These are phyloP conservation scores for Tuber indicum DNA, from an alignment of 495 filamentous ascomycete species.

Conservation along the genomic window DNA sequence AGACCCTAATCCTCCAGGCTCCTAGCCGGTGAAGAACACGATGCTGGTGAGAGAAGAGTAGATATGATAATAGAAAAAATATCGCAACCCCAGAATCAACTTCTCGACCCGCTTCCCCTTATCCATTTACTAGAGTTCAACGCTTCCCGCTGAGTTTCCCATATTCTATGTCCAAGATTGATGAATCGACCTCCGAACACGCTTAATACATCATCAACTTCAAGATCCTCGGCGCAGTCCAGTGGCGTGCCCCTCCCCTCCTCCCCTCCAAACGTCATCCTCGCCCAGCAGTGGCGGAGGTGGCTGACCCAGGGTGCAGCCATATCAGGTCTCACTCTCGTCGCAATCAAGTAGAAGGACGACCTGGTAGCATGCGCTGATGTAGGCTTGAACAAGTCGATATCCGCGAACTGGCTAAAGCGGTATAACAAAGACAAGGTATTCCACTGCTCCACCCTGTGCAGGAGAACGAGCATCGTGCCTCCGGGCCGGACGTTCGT, in stretches of 20 bases:
- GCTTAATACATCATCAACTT: slow-evolving; percentile 43
- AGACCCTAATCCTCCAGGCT: background rate
- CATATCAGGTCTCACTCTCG: slow-evolving; percentile 43
- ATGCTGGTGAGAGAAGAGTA: background rate
- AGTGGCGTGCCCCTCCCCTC: slow-evolving; percentile 30
- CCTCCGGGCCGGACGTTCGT: slow-evolving; percentile 47
- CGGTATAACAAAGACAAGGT: slow-evolving; percentile 45
- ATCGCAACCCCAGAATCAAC: background rate
- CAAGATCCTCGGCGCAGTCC: slow-evolving; percentile 18
- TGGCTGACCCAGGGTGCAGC: slow-evolving; percentile 44
- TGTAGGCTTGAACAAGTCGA: slow-evolving; percentile 50
- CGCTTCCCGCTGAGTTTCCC: slow-evolving; percentile 20
- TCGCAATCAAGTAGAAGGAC: slow-evolving; percentile 56
- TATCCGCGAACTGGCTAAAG: slow-evolving; percentile 47
- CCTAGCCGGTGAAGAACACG: background rate
- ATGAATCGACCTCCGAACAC: slow-evolving; percentile 46
- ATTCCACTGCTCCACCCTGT: slow-evolving; percentile 48
- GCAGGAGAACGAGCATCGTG: slow-evolving; percentile 50
- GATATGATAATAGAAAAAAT: background rate
- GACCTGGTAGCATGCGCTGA: slow-evolving; percentile 46
- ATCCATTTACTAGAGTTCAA: slow-evolving; percentile 12
- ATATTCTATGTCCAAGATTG: slow-evolving; percentile 36
- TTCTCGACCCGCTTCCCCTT: background rate
- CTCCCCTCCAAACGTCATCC: slow-evolving; percentile 48
- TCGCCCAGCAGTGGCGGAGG: slow-evolving; percentile 48